Conservation (phyloP, 139 green algal genomes). For the Closterium sp. region DNA sequence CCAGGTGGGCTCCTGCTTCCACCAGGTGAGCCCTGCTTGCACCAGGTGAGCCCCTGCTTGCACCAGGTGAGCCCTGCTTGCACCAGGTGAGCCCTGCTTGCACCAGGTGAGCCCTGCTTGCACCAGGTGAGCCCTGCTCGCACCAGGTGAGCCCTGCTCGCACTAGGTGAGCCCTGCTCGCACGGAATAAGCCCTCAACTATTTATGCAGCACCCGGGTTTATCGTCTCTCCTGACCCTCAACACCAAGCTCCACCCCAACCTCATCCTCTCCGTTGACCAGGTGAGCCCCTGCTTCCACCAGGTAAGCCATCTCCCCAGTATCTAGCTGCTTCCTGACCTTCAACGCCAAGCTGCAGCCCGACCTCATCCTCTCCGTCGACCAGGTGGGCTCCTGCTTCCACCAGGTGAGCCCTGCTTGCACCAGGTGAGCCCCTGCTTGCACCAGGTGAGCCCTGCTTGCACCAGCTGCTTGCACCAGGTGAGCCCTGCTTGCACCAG, state of each 20-base stretch:
- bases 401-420: not conserved
- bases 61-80: not conserved
- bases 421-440: not conserved
- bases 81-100: too few species aligned
- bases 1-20: not conserved
- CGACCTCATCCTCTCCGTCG: not conserved
- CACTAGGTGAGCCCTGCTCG: too few species aligned
- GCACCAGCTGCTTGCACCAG: too few species aligned
- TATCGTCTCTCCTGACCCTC: not conserved
- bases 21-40: not conserved
- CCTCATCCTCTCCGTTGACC: too few species aligned
- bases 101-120: too few species aligned
- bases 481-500: too few species aligned
- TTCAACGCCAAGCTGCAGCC: conserved; percentile 31
- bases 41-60: not conserved
- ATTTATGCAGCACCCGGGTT: too few species aligned
- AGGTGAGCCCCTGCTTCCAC: too few species aligned
- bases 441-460: not conserved
- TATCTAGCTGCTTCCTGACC: not conserved
- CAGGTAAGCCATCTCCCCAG: not conserved
- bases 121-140: too few species aligned
- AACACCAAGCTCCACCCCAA: conserved; percentile 20
- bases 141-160: too few species aligned
- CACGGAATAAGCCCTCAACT: too few species aligned
- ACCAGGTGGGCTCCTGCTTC: not conserved